Conservation (phyloP, 805 yeast species). For the Barnettozyma wickerhamii region DNA sequence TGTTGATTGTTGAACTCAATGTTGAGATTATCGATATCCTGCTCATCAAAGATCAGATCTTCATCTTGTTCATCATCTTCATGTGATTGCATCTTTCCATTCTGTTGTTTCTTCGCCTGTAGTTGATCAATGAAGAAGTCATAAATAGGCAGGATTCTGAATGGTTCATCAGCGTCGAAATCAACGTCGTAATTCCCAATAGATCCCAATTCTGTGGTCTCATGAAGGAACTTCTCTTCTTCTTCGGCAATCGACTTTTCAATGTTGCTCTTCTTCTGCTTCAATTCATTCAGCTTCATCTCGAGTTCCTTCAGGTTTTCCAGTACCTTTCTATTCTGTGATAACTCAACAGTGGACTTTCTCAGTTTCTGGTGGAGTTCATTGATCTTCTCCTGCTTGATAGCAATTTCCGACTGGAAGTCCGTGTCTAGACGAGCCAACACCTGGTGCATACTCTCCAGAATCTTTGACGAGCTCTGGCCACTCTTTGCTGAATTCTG, state of each 20-base stretch:
- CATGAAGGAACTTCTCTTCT: conserved; percentile 47
- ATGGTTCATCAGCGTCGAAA: conserved; percentile 91
- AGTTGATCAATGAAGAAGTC: conserved; percentile 44
- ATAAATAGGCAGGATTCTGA: conserved; percentile 59
- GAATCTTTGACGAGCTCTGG: conserved; percentile 33
- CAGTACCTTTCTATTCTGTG: conserved; percentile 41
- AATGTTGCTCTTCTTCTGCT: conserved; percentile 53
- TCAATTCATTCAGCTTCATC: conserved; percentile 41
- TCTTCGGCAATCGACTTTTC: conserved; percentile 63
- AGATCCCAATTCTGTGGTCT: conserved; percentile 34
- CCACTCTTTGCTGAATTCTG: neutral
- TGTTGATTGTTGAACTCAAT: conserved; percentile 16
- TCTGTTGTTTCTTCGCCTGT: conserved; percentile 4
- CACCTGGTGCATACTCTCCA: conserved; percentile 48
- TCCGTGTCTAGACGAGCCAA: conserved; percentile 50
- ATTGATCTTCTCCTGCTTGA: conserved; percentile 48
- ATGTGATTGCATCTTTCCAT: neutral
- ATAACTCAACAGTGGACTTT: conserved; percentile 49
- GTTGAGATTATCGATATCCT: conserved; percentile 6
- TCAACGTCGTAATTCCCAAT: conserved; percentile 45
- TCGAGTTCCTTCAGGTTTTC: conserved; percentile 49
- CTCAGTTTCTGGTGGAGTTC: conserved; percentile 52
- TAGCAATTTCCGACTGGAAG: conserved; percentile 52
- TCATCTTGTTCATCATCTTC: conserved; percentile 6
- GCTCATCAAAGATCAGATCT: conserved; percentile 4